These are phyloP conservation scores for Bipolaris bicolor DNA, from an alignment of 2,329 filamentous ascomycete species.

Conservation along the genomic window DNA sequence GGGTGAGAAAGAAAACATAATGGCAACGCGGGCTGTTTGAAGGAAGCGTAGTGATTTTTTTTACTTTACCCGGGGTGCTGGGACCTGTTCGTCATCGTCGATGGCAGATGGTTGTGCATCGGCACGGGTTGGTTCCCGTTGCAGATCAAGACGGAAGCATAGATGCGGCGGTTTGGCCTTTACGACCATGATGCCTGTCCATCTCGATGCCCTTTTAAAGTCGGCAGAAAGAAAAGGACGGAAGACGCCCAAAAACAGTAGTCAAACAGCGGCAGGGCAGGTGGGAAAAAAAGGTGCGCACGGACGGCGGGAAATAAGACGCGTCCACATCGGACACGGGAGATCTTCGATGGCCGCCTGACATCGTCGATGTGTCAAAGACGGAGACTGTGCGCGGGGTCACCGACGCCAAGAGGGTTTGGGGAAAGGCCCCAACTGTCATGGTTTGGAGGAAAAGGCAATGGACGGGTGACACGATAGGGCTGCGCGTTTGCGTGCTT, in stretches of 20 bases:
- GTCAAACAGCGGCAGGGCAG: constrained; percentile 32
- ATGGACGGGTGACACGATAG: not conserved
- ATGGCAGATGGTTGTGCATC: not conserved
- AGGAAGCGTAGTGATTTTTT: not conserved
- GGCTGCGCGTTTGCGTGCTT: not conserved
- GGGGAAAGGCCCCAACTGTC: not conserved
- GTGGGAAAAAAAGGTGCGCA: not conserved
- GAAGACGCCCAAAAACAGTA: constrained; percentile 10
- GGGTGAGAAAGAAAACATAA: too few relatives aligned
- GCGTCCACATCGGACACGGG: constrained; percentile 7
- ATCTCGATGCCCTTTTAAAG: too few relatives aligned
- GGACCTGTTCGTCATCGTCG: not conserved
- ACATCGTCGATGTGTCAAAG: constrained; percentile 16
- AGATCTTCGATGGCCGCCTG: constrained; percentile 17
- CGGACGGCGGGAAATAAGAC: not conserved
- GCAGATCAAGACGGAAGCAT: too few relatives aligned
- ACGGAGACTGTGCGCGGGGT: not conserved
- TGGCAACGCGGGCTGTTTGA: not conserved
- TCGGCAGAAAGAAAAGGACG: too few relatives aligned
- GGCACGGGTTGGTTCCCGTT: too few relatives aligned
- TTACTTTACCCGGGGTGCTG: too few relatives aligned
- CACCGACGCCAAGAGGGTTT: not conserved
- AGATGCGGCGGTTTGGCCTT: too few relatives aligned
- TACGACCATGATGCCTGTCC: too few relatives aligned
- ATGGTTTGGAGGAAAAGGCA: not conserved